Conservation (phyloP, 2,329 filamentous ascomycete species). For the Cadophora sp. region DNA sequence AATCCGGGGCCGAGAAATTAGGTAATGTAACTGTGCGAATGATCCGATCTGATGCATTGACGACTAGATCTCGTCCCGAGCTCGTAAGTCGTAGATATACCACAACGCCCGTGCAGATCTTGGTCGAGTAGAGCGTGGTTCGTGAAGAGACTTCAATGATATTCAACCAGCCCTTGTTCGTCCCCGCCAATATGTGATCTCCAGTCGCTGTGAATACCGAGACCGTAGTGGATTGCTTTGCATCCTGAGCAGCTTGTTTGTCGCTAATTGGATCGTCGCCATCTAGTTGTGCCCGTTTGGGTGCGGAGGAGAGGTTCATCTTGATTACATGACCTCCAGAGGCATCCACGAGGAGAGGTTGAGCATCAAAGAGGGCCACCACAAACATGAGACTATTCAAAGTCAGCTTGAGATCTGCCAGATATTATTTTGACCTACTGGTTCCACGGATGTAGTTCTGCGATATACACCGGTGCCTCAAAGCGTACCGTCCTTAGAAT, state of each 20-base stretch:
- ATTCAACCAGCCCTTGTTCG: constrained; percentile 95
- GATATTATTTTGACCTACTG: constrained; percentile 61
- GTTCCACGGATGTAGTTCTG: constrained; percentile 90
- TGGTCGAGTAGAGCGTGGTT: constrained; percentile 87
- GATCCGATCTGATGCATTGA: constrained; percentile 94
- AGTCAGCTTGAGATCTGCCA: neutral
- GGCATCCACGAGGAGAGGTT: constrained; percentile 87
- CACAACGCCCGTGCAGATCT: constrained; percentile 86
- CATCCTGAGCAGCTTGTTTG: constrained; percentile 89
- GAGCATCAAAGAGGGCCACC: constrained; percentile 91
- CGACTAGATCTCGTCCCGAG: constrained; percentile 85
- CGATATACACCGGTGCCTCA: constrained; percentile 92
- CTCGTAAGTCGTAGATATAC: constrained; percentile 84
- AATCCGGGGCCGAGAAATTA: constrained; percentile 70
- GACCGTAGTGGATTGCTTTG: constrained; percentile 93
- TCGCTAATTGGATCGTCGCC: constrained; percentile 74
- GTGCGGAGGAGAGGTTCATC: constrained; percentile 80
- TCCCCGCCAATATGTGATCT: constrained; percentile 89
- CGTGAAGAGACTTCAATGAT: constrained; percentile 85
- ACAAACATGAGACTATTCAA: constrained; percentile 76
- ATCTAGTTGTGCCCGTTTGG: constrained; percentile 74
- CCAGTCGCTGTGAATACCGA: constrained; percentile 87
- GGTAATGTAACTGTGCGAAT: constrained; percentile 93
- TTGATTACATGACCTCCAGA: constrained; percentile 73
- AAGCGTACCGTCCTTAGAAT: constrained; percentile 84